Percentiles rank a stretch among this genome's conserved stretches.
phyloP scores from a whole-genome alignment of 495 filamentous ascomycete species.

The Penicillium waksmanii region DNA sequence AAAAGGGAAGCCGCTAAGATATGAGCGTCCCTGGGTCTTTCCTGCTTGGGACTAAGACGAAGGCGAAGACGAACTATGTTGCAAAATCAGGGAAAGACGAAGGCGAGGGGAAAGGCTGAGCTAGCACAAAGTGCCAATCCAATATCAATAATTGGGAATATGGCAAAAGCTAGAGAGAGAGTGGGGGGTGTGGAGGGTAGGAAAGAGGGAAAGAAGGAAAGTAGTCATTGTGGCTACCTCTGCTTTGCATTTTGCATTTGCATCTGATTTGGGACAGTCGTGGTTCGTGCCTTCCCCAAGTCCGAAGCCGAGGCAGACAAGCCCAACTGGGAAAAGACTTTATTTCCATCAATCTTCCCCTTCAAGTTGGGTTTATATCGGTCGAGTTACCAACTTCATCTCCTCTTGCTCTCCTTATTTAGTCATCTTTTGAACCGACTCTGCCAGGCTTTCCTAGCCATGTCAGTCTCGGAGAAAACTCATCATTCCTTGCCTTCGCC shows the following conservation, averaged over 20 bases:
- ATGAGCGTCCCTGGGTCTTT: neutral
- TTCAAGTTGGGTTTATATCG: neutral
- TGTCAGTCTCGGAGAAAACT: constrained; percentile 34
- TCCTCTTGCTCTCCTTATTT: constrained; percentile 14
- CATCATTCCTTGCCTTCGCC: constrained; percentile 29
- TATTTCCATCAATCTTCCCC: neutral
- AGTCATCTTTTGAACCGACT: constrained; percentile 27
- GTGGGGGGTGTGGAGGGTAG: neutral
- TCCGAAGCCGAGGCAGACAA: too few relatives aligned
- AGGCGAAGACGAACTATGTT: neutral
- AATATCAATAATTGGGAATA: neutral
- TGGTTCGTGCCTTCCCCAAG: neutral
- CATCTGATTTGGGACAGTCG: neutral
- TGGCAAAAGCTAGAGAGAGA: neutral
- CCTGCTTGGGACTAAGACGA: constrained; percentile 2
- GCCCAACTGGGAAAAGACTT: neutral
- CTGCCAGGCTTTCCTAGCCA: constrained; percentile 14
- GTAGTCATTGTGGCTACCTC: neutral
- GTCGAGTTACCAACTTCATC: constrained; percentile 23
- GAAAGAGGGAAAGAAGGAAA: neutral
- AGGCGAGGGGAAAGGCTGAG: neutral
- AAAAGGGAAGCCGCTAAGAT: constrained; percentile 6
- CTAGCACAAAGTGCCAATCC: neutral
- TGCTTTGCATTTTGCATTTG: neutral
- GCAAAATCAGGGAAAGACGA: neutral